Conservation (phyloP, 2,329 filamentous ascomycete genomes). For the Akanthomyces lecanii region DNA sequence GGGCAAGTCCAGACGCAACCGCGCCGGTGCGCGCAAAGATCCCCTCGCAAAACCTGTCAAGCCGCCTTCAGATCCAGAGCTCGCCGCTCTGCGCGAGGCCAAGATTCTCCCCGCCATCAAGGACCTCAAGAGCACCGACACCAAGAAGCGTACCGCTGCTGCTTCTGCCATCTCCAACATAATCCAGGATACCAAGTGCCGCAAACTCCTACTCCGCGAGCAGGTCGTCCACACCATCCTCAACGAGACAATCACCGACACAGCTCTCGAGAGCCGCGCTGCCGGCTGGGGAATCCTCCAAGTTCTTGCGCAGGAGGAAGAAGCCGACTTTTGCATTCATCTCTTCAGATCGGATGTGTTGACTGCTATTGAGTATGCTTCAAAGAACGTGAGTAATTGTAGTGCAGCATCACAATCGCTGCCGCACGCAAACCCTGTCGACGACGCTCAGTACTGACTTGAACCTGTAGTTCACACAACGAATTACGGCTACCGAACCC, state of each 20-base stretch:
- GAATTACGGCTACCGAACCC: slow-evolving; percentile 37
- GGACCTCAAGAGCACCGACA: slow-evolving; percentile 55
- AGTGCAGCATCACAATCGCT: neutral
- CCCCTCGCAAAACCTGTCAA: slow-evolving; percentile 56
- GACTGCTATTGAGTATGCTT: slow-evolving; percentile 55
- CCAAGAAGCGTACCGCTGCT: slow-evolving; percentile 55
- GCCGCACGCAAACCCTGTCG: neutral
- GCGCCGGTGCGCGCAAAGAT: slow-evolving; percentile 47
- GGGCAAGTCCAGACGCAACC: slow-evolving; percentile 57
- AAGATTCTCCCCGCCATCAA: slow-evolving; percentile 60
- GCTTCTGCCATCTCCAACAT: slow-evolving; percentile 58
- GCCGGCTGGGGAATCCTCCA: slow-evolving; percentile 65
- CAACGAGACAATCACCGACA: slow-evolving; percentile 60
- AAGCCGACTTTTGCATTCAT: slow-evolving; percentile 63
- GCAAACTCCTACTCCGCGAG: slow-evolving; percentile 62
- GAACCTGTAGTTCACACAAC: slow-evolving; percentile 37
- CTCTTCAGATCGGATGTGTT: slow-evolving; percentile 59
- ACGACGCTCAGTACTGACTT: neutral
- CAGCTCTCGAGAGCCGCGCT: slow-evolving; percentile 57
- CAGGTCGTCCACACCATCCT: slow-evolving; percentile 61
- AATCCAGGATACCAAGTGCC: slow-evolving; percentile 56
- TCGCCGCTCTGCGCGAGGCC: slow-evolving; percentile 58
- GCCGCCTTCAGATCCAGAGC: slow-evolving; percentile 58
- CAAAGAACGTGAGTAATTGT: slow-evolving; percentile 43
- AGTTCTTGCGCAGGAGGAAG: slow-evolving; percentile 59